Conservation (phyloP, 2,329 filamentous ascomycete species). For the Mollisiaceae sp. region DNA sequence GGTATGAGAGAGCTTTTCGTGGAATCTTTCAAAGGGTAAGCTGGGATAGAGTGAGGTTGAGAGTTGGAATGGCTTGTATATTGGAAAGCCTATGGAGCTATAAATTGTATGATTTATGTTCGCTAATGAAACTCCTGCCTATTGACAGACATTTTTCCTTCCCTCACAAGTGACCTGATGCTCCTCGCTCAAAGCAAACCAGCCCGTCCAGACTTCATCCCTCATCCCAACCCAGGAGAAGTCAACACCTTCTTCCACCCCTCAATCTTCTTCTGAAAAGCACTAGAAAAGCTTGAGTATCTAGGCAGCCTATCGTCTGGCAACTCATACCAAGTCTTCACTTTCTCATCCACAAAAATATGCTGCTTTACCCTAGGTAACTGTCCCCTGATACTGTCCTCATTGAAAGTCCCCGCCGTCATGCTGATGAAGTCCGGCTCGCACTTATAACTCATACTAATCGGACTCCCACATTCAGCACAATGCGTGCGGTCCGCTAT, state of each 20-base stretch:
- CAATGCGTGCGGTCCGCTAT: conserved; percentile 52
- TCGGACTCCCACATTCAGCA: conserved; percentile 51
- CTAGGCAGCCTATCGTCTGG: conserved; percentile 44
- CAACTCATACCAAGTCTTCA: conserved; percentile 44
- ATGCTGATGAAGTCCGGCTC: conserved; percentile 43
- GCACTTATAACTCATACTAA: conserved; percentile 49
- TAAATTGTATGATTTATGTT: not conserved
- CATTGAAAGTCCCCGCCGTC: conserved; percentile 49
- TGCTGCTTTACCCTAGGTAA: conserved; percentile 44
- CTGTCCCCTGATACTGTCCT: conserved; percentile 44
- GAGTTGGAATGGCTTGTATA: not conserved
- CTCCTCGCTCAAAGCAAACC: not conserved
- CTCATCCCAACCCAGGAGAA: conserved; percentile 11
- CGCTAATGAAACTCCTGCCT: not conserved
- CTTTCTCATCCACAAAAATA: conserved; percentile 49
- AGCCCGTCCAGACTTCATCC: not conserved
- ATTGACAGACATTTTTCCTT: not conserved
- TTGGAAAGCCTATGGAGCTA: not conserved
- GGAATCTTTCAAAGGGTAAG: conserved; percentile 57
- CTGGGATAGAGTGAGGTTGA: not conserved
- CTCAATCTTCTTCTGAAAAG: conserved; percentile 37
- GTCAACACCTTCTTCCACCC: conserved; percentile 33
- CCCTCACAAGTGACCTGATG: not conserved
- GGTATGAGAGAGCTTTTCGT: conserved; percentile 83
- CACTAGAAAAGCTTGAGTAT: conserved; percentile 35